A percentile compares a stretch with the other conserved stretches of the same genome.
Evolutionary conservation across 257 asterid genomes (phyloP).

Genomic region (Capsicum pubescens): DNA sequence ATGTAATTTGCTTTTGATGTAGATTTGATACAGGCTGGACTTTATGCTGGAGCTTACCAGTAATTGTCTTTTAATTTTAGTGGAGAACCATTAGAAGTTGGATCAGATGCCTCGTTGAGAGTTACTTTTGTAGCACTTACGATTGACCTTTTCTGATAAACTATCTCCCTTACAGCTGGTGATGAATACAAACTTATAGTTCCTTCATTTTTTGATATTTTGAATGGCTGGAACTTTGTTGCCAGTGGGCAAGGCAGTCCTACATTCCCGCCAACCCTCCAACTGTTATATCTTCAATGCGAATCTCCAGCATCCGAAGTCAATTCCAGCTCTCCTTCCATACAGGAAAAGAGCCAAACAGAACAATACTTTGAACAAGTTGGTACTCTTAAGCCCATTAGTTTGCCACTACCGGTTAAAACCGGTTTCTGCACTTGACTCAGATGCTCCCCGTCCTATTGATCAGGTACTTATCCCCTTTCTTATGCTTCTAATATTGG

Average conservation of each 20-base stretch:
- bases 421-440: slow-evolving; percentile 49
- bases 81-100: slow-evolving; percentile 22
- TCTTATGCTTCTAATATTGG: not conserved
- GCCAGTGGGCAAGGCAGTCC: slow-evolving; percentile 52
- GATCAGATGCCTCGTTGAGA: slow-evolving; percentile 22
- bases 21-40: not conserved
- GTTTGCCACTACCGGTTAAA: slow-evolving; percentile 41
- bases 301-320: slow-evolving; percentile 38
- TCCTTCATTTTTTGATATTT: slow-evolving; percentile 25
- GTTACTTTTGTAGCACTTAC: not conserved
- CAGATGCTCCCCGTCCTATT: slow-evolving; percentile 51
- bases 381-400: slow-evolving; percentile 37
- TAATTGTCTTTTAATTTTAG: slow-evolving; percentile 18
- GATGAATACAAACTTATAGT: slow-evolving; percentile 13
- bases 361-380: slow-evolving; percentile 43
- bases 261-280: slow-evolving; percentile 41
- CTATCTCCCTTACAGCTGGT: slow-evolving; percentile 11
- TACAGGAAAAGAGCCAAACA: slow-evolving; percentile 27
- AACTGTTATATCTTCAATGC: slow-evolving; percentile 35
- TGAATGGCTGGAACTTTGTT: slow-evolving; percentile 59
- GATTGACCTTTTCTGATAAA: slow-evolving; percentile 22
- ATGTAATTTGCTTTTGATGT: not conserved
- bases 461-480: slow-evolving; percentile 54
- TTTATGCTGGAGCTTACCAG: not conserved
- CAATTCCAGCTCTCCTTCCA: slow-evolving; percentile 30